Conservation (phyloP, 2,329 filamentous ascomycete genomes). For the Pezizomycotina sp. region DNA sequence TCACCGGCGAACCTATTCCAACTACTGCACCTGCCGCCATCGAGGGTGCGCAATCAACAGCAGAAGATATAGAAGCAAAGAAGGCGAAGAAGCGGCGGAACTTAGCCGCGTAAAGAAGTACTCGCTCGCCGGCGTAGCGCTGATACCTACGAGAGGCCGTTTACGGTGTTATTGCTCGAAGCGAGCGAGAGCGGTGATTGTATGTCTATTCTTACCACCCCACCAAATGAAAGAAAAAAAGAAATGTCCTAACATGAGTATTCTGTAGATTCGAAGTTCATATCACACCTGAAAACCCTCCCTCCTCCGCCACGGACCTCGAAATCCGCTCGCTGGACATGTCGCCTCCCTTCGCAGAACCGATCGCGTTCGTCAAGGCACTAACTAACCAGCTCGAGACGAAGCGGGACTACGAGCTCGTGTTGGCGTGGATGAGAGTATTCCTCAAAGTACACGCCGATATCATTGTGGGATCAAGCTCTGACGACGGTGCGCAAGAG, state of each 20-base stretch:
- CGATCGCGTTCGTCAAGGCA: slow-evolving; percentile 64
- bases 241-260: not conserved
- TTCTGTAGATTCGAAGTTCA: slow-evolving; percentile 37
- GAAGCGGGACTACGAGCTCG: slow-evolving; percentile 75
- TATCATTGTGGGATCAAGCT: slow-evolving; percentile 31
- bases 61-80: too few relatives aligned
- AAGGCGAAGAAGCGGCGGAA: slow-evolving; percentile 29
- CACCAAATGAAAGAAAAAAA: too few relatives aligned
- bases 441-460: slow-evolving; percentile 67
- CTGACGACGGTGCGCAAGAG: slow-evolving; percentile 14
- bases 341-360: slow-evolving; percentile 43
- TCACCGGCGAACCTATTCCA: slow-evolving; percentile 21
- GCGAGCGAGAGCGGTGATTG: slow-evolving; percentile 44
- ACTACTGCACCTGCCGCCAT: slow-evolving; percentile 23
- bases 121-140: too few relatives aligned
- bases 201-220: slow-evolving; percentile 30
- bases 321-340: slow-evolving; percentile 68
- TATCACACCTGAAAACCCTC: slow-evolving; percentile 64
- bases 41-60: too few relatives aligned
- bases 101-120: slow-evolving; percentile 56
- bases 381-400: slow-evolving; percentile 52
- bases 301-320: slow-evolving; percentile 76
- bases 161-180: slow-evolving; percentile 41
- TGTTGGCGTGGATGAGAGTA: slow-evolving; percentile 94
- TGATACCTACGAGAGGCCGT: slow-evolving; percentile 40